phyloP scores from a whole-genome alignment of 345 rosid species.

The Citrus australasica region DNA sequence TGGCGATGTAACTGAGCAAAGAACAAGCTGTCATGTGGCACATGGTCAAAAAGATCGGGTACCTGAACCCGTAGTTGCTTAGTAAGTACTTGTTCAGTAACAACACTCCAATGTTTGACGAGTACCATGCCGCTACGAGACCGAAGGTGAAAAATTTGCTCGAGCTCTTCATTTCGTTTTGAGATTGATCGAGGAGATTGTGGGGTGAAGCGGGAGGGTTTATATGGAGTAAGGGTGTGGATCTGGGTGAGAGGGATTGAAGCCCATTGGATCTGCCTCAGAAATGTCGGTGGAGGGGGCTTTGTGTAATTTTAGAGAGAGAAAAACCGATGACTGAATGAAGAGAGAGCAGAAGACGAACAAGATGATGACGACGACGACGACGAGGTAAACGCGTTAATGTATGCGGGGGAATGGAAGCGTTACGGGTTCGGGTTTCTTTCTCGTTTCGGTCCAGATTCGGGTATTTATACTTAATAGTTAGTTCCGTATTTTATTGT shows the following conservation, averaged over 20 bases:
- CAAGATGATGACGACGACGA: neutral
- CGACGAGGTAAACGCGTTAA: conserved; percentile 6
- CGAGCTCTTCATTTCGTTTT: conserved; percentile 37
- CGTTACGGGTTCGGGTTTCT: neutral
- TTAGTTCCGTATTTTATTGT: neutral
- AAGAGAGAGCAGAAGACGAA: neutral
- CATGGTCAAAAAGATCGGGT: conserved; percentile 98
- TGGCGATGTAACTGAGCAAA: conserved; percentile 81
- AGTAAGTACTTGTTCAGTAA: conserved; percentile 88
- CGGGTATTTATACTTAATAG: neutral
- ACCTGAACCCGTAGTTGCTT: conserved; percentile 95
- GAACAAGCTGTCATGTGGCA: conserved; percentile 99
- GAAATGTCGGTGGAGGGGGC: neutral
- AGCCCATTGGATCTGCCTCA: conserved; percentile 20
- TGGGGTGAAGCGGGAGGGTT: neutral
- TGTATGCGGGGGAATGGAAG: neutral
- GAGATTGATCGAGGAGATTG: conserved; percentile 8
- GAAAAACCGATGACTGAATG: neutral
- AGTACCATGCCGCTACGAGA: conserved; percentile 82
- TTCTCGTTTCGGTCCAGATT: neutral
- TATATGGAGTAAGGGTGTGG: conserved; percentile 6
- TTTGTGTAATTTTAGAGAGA: neutral
- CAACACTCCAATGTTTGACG: conserved; percentile 93
- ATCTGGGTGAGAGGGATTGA: neutral
- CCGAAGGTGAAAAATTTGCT: conserved; percentile 76